Evolutionary conservation across 441 rosid genomes (phyloP).

Genomic region (Brassica balearica): DNA sequence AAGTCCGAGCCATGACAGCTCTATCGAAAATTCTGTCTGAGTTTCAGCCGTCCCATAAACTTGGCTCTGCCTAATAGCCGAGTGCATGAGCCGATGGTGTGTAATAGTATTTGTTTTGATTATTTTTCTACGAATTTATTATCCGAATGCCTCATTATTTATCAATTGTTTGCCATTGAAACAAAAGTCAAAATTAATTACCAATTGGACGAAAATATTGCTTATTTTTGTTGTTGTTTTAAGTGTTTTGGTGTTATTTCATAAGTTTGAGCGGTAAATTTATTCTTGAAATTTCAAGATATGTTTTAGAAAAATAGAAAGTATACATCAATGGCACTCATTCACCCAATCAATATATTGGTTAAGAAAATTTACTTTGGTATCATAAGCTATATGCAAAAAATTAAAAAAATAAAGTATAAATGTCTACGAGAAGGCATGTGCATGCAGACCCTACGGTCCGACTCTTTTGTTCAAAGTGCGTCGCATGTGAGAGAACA

Average conservation of each 20-base stretch:
- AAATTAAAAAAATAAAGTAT: constrained; percentile 17
- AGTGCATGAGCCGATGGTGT: constrained; percentile 30
- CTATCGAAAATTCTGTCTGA: constrained; percentile 54
- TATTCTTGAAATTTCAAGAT: no score
- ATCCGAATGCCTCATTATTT: constrained; percentile 27
- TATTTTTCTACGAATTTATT: constrained; percentile 20
- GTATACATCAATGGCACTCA: not conserved
- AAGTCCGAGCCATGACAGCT: constrained; percentile 84
- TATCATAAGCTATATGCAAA: constrained; percentile 35
- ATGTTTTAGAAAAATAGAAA: no score
- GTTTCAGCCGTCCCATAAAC: constrained; percentile 25
- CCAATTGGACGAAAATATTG: not conserved
- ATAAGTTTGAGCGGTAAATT: not conserved
- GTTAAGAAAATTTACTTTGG: not conserved
- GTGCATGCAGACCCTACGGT: constrained; percentile 48
- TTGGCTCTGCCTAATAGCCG: constrained; percentile 36
- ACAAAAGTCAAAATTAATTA: not conserved
- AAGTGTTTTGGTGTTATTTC: not conserved
- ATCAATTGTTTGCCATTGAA: constrained; percentile 20
- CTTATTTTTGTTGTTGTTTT: not conserved
- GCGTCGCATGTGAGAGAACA: constrained; percentile 47
- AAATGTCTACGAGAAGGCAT: constrained; percentile 44
- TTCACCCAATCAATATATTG: constrained; percentile 17
- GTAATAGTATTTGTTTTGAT: constrained; percentile 22
- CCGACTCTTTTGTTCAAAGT: constrained; percentile 43